These are phyloP conservation scores for Geotrichum klebahnii DNA, from an alignment of 1,139 yeast genomes.

Conservation along the genomic window DNA sequence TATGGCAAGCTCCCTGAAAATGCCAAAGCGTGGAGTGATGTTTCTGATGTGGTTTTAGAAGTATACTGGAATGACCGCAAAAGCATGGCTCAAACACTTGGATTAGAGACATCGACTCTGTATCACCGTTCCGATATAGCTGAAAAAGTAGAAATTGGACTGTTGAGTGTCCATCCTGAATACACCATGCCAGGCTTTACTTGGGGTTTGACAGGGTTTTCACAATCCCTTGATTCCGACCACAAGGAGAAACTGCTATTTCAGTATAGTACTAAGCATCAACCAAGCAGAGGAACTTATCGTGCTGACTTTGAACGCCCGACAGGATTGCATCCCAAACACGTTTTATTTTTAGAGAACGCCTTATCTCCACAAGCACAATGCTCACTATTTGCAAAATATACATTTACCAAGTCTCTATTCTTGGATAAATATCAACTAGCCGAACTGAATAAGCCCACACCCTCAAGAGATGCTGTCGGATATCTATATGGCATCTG, in stretches of 20 bases:
- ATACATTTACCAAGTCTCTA: slow-evolving; percentile 39
- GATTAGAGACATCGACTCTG: slow-evolving; percentile 3
- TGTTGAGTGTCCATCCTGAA: slow-evolving; percentile 25
- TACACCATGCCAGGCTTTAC: slow-evolving; percentile 25
- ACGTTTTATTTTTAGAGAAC: slow-evolving; percentile 25
- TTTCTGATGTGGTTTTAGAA: slow-evolving; percentile 30
- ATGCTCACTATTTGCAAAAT: slow-evolving; percentile 43
- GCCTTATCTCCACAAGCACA: slow-evolving; percentile 27
- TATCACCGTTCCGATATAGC: slow-evolving; percentile 1
- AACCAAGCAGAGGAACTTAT: slow-evolving; percentile 30
- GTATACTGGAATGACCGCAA: slow-evolving; percentile 26
- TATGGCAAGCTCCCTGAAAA: slow-evolving; percentile 30
- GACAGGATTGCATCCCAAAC: slow-evolving; percentile 47
- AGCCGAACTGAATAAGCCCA: slow-evolving; percentile 35
- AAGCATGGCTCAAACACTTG: slow-evolving; percentile 14
- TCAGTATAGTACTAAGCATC: slow-evolving; percentile 28
- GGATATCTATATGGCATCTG: slow-evolving; percentile 40
- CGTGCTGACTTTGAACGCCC: slow-evolving; percentile 39
- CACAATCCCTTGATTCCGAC: slow-evolving; percentile 26
- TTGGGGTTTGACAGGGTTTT: slow-evolving; percentile 30
- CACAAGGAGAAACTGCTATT: slow-evolving; percentile 28
- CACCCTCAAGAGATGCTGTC: slow-evolving; percentile 35
- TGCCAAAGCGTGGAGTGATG: slow-evolving; percentile 27
- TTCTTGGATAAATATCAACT: slow-evolving; percentile 44
- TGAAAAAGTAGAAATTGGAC: slow-evolving; percentile 31